Percentiles rank a stretch among this genome's conserved stretches.
Evolutionary conservation across 345 rosid genomes (phyloP).

Genomic region (Raphanus raphanistrum): DNA sequence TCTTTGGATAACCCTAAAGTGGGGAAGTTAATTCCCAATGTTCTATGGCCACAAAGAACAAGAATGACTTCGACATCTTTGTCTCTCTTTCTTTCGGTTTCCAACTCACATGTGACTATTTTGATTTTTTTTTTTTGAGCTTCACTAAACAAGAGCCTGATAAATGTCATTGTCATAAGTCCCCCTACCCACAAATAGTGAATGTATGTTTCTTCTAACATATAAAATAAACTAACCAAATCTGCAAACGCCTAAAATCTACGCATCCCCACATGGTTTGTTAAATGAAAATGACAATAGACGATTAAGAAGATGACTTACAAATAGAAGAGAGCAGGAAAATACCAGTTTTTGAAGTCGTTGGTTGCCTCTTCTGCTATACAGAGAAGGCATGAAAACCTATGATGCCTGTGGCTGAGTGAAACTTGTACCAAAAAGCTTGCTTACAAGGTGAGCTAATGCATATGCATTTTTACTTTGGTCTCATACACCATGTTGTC

Average conservation of each 20-base stretch:
- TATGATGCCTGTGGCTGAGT: not conserved
- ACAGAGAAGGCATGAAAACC: too few relatives aligned
- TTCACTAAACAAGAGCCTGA: slow-evolving; percentile 27
- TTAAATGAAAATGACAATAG: slow-evolving; percentile 13
- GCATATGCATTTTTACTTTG: not conserved
- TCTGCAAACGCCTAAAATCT: slow-evolving; percentile 15
- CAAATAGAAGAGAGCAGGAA: not conserved
- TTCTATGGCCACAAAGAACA: slow-evolving; percentile 32
- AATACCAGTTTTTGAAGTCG: not conserved
- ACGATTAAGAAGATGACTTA: slow-evolving; percentile 6
- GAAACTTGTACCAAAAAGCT: slow-evolving; percentile 1
- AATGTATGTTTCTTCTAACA: slow-evolving; percentile 12
- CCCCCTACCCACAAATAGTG: slow-evolving; percentile 22
- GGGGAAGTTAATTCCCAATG: slow-evolving; percentile 37
- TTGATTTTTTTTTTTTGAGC: not conserved
- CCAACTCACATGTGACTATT: slow-evolving; percentile 28
- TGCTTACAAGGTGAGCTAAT: not conserved
- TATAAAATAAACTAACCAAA: slow-evolving; percentile 9
- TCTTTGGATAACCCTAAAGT: slow-evolving; percentile 30
- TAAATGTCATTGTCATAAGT: slow-evolving; percentile 29
- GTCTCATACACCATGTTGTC: not conserved
- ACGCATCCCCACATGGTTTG: slow-evolving; percentile 28
- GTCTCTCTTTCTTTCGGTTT: slow-evolving; percentile 30
- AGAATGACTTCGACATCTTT: slow-evolving; percentile 39
- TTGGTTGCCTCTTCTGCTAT: not conserved